A percentile compares a stretch with the other conserved stretches of the same genome.
Evolutionary conservation across 1,284 basidiomycete genomes (phyloP).

Genomic region (Xerocomus minutiporus): DNA sequence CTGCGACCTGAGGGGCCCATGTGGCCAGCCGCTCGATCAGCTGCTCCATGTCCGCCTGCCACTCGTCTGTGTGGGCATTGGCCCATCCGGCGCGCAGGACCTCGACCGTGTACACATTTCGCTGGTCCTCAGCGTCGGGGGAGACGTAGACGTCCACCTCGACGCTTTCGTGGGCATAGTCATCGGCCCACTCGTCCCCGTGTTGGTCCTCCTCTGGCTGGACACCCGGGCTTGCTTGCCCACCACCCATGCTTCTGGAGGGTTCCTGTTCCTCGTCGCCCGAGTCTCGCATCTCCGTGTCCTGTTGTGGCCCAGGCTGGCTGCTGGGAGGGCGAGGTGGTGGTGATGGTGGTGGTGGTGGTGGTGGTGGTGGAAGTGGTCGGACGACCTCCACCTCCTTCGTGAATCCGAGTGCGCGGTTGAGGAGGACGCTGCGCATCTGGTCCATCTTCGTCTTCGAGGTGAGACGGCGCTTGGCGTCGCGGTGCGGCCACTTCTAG

Average conservation of each 20-base stretch:
- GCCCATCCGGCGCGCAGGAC: neutral
- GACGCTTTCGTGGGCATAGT: neutral
- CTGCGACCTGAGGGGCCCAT: neutral
- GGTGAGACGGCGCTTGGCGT: too few species aligned
- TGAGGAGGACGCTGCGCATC: too few species aligned
- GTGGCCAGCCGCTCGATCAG: conserved; percentile 1
- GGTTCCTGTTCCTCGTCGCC: neutral
- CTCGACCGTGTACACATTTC: neutral
- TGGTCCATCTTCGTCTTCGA: too few species aligned
- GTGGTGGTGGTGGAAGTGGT: too few species aligned
- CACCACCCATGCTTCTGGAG: neutral
- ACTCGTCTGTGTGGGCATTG: neutral
- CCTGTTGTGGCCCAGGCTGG: neutral
- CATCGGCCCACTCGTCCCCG: too few species aligned
- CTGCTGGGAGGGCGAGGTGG: too few species aligned
- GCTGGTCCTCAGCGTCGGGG: neutral
- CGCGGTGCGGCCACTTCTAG: too few species aligned
- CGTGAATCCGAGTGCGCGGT: too few species aligned
- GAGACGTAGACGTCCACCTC: conserved; percentile 3
- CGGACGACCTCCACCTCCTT: too few species aligned
- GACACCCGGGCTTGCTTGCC: neutral
- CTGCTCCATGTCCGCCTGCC: conserved; percentile 2
- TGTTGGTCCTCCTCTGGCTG: neutral
- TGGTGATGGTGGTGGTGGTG: too few species aligned
- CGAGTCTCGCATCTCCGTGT: too few species aligned